Evolutionary conservation across 805 yeast species (phyloP), one percentile per base, ranked within the genome.

Genomic region (Blastobotrys muscicola): DNA sequence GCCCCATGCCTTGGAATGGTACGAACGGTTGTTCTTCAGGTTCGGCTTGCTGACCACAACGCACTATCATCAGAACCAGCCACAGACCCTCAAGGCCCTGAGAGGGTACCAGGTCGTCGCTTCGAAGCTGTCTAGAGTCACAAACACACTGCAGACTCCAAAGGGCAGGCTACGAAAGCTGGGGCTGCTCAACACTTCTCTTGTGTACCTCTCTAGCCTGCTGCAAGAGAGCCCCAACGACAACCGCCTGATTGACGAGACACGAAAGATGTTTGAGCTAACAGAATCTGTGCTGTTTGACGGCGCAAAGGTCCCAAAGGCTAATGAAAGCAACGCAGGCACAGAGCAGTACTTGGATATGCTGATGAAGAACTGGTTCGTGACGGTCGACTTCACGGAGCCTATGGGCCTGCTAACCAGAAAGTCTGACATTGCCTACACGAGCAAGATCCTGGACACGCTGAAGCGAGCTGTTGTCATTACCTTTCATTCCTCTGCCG

Each of bases 1-100:
- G 2, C 60, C 65, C 9, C 73, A 70, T 50, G 57, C 54, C 2
- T 61, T 67, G 63, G 63, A 65, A 44, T 69, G 70, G 69, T 51
- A 50, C 34, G 68, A 68, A 56, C 52, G 71, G 45, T 45, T 69
- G 30, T 62, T 58, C 36, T 45, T 45, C 33, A 36, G 52, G 36
- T 50, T 42, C 41, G 40, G 45, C 15, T 34, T 30, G 5, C 43
- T 48, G 29, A 46, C 46, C 8, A 48, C 47, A 3, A 29, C 49
- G 9, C 35, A 31, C 37, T 33, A 23, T 36, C 46, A 39, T 8
- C 36, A 47, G 10, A 39, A 50, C 36, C 43, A 46, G 20, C 41
- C 37, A 23, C 31, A 44, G 33, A 46, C 44, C 10, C 45, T 48
- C 6, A 33, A 38, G 14, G 50, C 53, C 15, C 43, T 48, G 31